Base-by-base conservation (phyloP, 768 basidiomycete species). In the Tulasnella sp. region DNA sequence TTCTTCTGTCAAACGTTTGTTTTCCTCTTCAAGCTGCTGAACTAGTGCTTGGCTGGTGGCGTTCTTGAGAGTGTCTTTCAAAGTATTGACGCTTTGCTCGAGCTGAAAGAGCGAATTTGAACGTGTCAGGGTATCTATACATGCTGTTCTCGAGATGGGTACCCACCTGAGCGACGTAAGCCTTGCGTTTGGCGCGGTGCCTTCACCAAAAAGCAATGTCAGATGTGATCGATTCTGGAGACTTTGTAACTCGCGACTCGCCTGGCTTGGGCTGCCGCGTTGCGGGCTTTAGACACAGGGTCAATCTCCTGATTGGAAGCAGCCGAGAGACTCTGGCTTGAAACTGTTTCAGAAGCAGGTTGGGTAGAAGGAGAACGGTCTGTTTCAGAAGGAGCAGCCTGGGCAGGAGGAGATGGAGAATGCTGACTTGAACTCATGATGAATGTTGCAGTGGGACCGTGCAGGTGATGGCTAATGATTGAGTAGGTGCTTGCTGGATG, bases 181-280 rank as follows among this genome's bases (percentile, higher is more conserved):
- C 75, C 40, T 70, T 76, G 31, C 75, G 75, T 31, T 76, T 76
- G 29, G 58, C 64, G 19, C 75, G 75, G 36, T 76, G 75, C 15
- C 75, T 76, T 31, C 4, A 2, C 12, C 25, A 19, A 68, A n/a
- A n/a, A n/a, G 3, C 11, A 25, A 34, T 29, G 68, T 36, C 40
- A 74, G 22, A 2, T 17, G 17, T 15, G 49, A 37, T 19, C 72
- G 31, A 19, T 22, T 25, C 54, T 34, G 15, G 25, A 7, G 36
- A 9, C 49, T 25, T n/a, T 22, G 25, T 36, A 70, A 75, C 31
- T 12, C 5, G 37, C 31, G 40, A 70, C 67, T 36, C 39, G 42
- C 75, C 75, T 36, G 29, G 75, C 75, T 68, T 76, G 75, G 4
- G 75, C 75, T 15, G 67, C 67, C 0, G 75, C 75, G 36, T 76